These are phyloP conservation scores for Pyrenula massariospora DNA, from an alignment of 495 filamentous ascomycete species.

Conservation along the genomic window DNA sequence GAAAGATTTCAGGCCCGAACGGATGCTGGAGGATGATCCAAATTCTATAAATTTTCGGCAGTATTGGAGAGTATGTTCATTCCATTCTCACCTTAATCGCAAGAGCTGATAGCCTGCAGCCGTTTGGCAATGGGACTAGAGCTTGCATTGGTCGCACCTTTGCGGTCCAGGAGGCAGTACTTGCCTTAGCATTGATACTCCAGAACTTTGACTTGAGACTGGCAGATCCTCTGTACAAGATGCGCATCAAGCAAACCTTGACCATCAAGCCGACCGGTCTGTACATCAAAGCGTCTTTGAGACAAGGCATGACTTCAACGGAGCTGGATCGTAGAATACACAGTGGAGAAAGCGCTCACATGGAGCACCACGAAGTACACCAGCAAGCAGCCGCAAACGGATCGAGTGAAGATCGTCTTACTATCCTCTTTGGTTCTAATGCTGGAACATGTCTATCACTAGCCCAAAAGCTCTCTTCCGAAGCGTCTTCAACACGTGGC, in stretches of 20 bases:
- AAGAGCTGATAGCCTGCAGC: constrained; percentile 49
- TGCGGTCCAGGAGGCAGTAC: constrained; percentile 50
- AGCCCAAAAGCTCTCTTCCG: too few species aligned
- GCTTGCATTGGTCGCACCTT: constrained; percentile 54
- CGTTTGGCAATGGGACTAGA: constrained; percentile 47
- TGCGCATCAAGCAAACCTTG: constrained; percentile 56
- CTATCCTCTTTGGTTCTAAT: constrained; percentile 74
- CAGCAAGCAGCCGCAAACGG: too few species aligned
- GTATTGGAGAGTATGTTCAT: too few species aligned
- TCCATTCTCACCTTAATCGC: too few species aligned
- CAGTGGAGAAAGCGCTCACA: too few species aligned
- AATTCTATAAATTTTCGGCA: too few species aligned
- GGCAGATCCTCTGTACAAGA: constrained; percentile 41
- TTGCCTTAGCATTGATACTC: constrained; percentile 44
- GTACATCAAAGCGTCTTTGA: constrained; percentile 51
- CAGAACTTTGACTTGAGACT: constrained; percentile 49
- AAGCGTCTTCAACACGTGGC: too few species aligned
- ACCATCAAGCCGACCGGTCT: constrained; percentile 70
- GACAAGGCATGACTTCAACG: too few species aligned
- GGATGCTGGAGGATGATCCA: constrained; percentile 50
- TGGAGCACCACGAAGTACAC: too few species aligned
- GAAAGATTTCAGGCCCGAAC: constrained; percentile 49
- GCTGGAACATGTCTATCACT: too few species aligned
- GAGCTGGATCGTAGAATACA: too few species aligned
- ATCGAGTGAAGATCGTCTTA: too few species aligned